Percentiles rank a stretch among this genome's conserved stretches.
These are phyloP conservation scores for Styphnolobium japonicum DNA, from an alignment of 306 rosid species.

Conservation along the genomic window DNA sequence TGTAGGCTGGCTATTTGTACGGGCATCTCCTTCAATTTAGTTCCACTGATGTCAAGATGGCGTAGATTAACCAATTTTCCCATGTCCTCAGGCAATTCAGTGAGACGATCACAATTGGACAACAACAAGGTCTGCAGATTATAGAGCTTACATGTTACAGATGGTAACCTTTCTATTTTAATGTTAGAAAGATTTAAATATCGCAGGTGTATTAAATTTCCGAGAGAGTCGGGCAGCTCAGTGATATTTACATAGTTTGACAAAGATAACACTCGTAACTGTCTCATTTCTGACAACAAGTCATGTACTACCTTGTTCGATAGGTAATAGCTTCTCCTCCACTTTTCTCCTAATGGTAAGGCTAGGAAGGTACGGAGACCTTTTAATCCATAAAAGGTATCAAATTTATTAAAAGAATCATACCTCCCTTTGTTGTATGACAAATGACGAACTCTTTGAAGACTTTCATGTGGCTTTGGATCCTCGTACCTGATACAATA, in stretches of 20 bases:
- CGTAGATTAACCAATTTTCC: not conserved
- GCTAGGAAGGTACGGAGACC: not conserved
- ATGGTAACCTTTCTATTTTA: not conserved
- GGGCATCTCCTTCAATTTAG: not conserved
- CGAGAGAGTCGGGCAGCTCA: not conserved
- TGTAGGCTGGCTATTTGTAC: not conserved
- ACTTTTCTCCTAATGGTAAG: not conserved
- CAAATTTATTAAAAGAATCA: not conserved
- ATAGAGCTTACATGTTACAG: not conserved
- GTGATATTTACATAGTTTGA: not conserved
- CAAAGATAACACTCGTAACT: not conserved
- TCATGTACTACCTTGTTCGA: not conserved
- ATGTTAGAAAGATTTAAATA: conserved; percentile 22
- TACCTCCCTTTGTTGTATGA: not conserved
- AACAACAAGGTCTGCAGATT: conserved; percentile 32
- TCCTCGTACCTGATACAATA: not conserved
- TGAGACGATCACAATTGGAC: not conserved
- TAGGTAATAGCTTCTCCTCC: too few species aligned
- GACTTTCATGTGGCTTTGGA: too few species aligned
- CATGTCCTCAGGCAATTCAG: not conserved
- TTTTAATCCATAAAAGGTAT: not conserved
- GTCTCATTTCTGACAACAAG: not conserved
- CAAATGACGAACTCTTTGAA: not conserved
- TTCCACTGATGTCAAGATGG: not conserved
- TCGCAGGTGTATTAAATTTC: conserved; percentile 6